A percentile compares a stretch with the other conserved stretches of the same genome.
Evolutionary conservation across 805 yeast species (phyloP).

Genomic region (Saitoella complicata): DNA sequence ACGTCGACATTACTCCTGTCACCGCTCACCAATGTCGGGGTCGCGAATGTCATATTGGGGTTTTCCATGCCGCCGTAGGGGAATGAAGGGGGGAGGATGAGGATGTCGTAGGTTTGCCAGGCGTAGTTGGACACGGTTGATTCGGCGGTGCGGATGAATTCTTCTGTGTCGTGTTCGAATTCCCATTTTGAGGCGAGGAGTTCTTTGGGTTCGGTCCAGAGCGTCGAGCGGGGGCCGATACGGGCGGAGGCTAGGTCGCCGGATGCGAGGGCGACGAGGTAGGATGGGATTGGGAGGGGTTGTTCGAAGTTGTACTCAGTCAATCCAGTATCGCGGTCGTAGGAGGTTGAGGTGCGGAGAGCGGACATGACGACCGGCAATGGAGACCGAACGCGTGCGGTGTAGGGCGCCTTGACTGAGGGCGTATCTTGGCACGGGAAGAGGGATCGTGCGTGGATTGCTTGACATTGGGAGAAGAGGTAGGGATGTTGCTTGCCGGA

Average conservation of each 20-base stretch:
- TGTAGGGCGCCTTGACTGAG: conserved; percentile 51
- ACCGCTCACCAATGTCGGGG: conserved; percentile 74
- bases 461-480: conserved; percentile 79
- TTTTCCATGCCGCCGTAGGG: conserved; percentile 95
- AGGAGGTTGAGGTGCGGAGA: conserved; percentile 16
- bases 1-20: conserved; percentile 79
- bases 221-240: conserved; percentile 77
- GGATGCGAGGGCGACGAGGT: conserved; percentile 68
- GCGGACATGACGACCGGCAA: conserved; percentile 67
- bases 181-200: conserved; percentile 59
- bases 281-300: conserved; percentile 71
- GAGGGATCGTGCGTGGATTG: conserved; percentile 75
- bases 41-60: conserved; percentile 78
- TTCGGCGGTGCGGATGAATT: conserved; percentile 66
- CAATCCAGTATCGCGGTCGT: not conserved
- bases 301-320: conserved; percentile 41
- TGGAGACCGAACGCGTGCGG: conserved; percentile 26
- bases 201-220: conserved; percentile 60
- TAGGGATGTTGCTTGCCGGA: conserved; percentile 54
- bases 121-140: conserved; percentile 59
- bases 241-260: conserved; percentile 54
- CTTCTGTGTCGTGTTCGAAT: conserved; percentile 60
- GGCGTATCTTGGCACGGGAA: conserved; percentile 91
- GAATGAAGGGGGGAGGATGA: conserved; percentile 58
- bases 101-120: conserved; percentile 69